Conservation (phyloP, 164 flowering plant species). For the Platanus orientalis region DNA sequence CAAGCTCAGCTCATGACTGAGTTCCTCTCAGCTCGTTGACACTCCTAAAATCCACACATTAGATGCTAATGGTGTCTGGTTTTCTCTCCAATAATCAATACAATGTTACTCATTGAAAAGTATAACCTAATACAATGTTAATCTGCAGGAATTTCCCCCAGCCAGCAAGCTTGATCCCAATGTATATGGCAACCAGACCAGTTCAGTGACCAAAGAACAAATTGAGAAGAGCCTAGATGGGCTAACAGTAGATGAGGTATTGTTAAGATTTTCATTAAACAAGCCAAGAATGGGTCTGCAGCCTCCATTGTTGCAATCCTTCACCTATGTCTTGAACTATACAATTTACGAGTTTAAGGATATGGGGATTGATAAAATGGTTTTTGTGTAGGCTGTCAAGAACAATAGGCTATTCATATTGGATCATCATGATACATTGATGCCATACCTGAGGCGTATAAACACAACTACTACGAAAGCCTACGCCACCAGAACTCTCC, state of each 20-base stretch:
- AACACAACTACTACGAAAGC: constrained; percentile 64
- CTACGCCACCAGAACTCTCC: constrained; percentile 73
- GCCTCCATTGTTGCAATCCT: too few relatives aligned
- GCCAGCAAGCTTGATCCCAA: constrained; percentile 63
- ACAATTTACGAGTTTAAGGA: too few relatives aligned
- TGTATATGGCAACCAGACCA: constrained; percentile 58
- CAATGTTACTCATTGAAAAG: too few relatives aligned
- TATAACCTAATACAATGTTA: neutral
- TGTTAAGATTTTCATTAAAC: too few relatives aligned
- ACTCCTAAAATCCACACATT: too few relatives aligned
- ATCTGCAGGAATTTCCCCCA: constrained; percentile 80
- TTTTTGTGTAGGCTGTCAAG: constrained; percentile 39
- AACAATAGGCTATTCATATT: constrained; percentile 61
- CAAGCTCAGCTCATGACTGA: too few relatives aligned
- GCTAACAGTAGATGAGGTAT: constrained; percentile 53
- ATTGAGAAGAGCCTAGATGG: constrained; percentile 57
- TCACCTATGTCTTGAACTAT: too few relatives aligned
- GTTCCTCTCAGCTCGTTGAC: too few relatives aligned
- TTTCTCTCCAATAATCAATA: constrained; percentile 1
- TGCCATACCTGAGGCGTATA: constrained; percentile 70
- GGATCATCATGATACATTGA: constrained; percentile 77
- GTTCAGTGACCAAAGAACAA: constrained; percentile 52
- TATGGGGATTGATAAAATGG: neutral
- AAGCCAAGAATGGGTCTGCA: too few relatives aligned
- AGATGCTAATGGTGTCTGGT: neutral